Evolutionary conservation across 768 basidiomycete genomes (phyloP), one percentile per base, ranked within the genome.

Genomic region (Dioszegia crocea): DNA sequence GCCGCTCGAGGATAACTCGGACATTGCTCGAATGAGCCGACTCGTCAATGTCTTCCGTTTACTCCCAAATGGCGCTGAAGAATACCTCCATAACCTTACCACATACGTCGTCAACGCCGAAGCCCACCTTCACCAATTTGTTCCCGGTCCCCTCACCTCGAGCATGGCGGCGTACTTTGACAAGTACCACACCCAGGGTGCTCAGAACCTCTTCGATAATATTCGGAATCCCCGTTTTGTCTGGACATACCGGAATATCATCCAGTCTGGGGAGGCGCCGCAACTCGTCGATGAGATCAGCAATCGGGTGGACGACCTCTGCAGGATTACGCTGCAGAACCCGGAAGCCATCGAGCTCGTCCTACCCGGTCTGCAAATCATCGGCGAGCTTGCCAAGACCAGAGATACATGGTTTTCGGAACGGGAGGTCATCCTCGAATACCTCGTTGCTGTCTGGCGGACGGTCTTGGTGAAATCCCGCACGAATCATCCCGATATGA

Each of bases 11-110:
- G 91, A 94, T 62, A 92, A 93, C 61, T 88, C 91, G 69, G 88
- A 87, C 40, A 89, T 99, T 63, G 87, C 86, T 26, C 90, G 97
- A 72, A 84, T 99, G 62, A 91, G 93, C 27, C 86, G 88, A n/a
- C 81, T 99, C 56, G 88, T 93, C 55, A 94, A 98, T 70, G 91
- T 99, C 59, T 98, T 99, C 80, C 93, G 97, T 70, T 85, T 98
- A 3, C 82, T 99, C 10, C 96, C 96, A 0, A 60, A 71, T 1
- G 87, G 92, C 0, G 94, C 96, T 44, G 90, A 90, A 64, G 87
- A 88, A 44, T 99, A 93, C 78, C 82, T 99, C 36, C 86, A 90
- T 66, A 84, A 84, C 48, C 83, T 98, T n/a, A 85, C 91, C 61
- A 87, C 87, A 60, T 81, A 86, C 10, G 85, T 97, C 52, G 92